A percentile compares a stretch with the other conserved stretches of the same genome.
Conservation (phyloP, 306 rosid species). For the Coriaria nepalensis region DNA sequence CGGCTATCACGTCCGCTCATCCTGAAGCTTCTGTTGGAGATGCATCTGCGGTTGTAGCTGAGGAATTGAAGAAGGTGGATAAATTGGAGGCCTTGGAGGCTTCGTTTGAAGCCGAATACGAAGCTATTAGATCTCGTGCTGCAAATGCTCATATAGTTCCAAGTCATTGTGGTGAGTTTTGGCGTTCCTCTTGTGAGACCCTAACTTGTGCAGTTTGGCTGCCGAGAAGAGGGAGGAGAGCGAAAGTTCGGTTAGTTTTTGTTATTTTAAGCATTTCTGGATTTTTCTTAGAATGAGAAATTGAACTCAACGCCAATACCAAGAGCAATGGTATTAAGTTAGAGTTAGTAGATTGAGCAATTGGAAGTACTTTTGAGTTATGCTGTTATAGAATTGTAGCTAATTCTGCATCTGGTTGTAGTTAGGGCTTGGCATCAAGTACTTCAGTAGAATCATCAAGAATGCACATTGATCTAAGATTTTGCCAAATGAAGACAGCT, state of each 20-base stretch:
- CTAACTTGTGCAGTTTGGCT: slow-evolving; percentile 7
- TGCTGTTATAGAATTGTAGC: no score
- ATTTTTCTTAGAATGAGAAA: no score
- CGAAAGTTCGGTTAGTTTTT: background rate
- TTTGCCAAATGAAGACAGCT: no score
- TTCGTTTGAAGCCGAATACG: slow-evolving; percentile 52
- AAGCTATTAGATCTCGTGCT: slow-evolving; percentile 71
- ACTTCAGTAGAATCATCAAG: no score
- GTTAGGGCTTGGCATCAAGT: no score
- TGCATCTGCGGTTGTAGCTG: slow-evolving; percentile 23
- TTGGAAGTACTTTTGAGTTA: no score
- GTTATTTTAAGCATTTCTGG: no score
- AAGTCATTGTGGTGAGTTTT: slow-evolving; percentile 68
- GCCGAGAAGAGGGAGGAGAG: slow-evolving; percentile 7
- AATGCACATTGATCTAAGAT: no score
- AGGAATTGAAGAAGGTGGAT: slow-evolving; percentile 37
- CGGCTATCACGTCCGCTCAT: slow-evolving; percentile 16
- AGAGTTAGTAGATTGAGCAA: no score
- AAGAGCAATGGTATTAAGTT: no score
- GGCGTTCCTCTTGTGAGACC: slow-evolving; percentile 12
- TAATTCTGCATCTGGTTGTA: no score
- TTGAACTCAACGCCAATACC: no score
- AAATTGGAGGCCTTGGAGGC: slow-evolving; percentile 57
- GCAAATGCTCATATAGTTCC: slow-evolving; percentile 64
- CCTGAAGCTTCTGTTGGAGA: slow-evolving; percentile 19